phyloP scores from a whole-genome alignment of 495 filamentous ascomycete species.

The Podospora fimiseda region DNA sequence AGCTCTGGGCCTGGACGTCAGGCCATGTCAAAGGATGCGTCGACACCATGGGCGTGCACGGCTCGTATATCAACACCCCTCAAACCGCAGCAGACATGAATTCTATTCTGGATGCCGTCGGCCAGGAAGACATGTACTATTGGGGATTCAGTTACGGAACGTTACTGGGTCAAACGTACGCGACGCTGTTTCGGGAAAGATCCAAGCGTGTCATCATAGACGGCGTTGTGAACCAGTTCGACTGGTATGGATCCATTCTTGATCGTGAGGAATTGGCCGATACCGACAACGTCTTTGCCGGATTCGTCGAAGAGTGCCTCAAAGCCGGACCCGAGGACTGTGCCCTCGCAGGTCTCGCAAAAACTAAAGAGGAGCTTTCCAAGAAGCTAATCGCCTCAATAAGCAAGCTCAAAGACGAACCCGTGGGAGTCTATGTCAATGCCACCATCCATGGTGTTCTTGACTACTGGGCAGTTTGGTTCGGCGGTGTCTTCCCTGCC shows the following conservation, averaged over 20 bases:
- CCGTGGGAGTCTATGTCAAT: conserved; percentile 37
- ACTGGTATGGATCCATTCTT: conserved; percentile 30
- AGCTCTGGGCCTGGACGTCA: conserved; percentile 34
- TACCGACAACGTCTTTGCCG: conserved; percentile 32
- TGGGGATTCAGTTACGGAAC: conserved; percentile 65
- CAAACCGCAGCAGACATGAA: conserved; percentile 48
- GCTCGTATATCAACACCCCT: conserved; percentile 39
- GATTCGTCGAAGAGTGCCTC: conserved; percentile 41
- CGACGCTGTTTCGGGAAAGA: conserved; percentile 37
- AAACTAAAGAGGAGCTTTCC: conserved; percentile 24
- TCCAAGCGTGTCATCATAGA: conserved; percentile 37
- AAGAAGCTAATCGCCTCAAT: conserved; percentile 22
- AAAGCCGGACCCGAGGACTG: conserved; percentile 30
- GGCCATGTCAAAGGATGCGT: conserved; percentile 34
- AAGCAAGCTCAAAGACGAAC: conserved; percentile 25
- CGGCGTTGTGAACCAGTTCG: conserved; percentile 35
- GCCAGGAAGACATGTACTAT: conserved; percentile 43
- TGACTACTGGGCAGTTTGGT: conserved; percentile 29
- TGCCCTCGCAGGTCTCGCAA: conserved; percentile 26
- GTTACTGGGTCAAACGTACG: conserved; percentile 51
- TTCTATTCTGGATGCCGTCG: conserved; percentile 38
- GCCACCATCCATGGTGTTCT: conserved; percentile 32
- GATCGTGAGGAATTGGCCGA: conserved; percentile 28
- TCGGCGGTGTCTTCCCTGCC: conserved; percentile 32
- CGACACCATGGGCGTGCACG: conserved; percentile 38